phyloP scores from a whole-genome alignment of 2,329 filamentous ascomycete species.

The Penicillium brevicompactum region DNA sequence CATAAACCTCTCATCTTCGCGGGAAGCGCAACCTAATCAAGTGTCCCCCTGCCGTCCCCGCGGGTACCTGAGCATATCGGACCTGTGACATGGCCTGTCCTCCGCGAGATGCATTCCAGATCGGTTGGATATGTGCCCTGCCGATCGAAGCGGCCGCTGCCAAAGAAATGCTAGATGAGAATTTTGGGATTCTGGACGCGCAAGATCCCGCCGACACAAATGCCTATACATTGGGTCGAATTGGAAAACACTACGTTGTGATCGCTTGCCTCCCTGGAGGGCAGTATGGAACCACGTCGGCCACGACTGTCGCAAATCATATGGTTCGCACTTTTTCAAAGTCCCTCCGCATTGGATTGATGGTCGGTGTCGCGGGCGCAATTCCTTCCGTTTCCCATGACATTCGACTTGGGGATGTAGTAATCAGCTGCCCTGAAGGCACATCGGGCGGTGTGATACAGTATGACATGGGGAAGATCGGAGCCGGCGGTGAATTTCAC shows the following conservation, averaged over 20 bases:
- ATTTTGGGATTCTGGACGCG: slow-evolving; percentile 13
- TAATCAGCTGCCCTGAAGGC: slow-evolving; percentile 1
- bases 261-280: slow-evolving; percentile 21
- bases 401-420: slow-evolving; percentile 27
- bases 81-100: slow-evolving; percentile 8
- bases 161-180: slow-evolving; percentile 21
- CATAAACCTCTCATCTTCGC: not conserved
- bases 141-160: slow-evolving; percentile 21
- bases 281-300: slow-evolving; percentile 16
- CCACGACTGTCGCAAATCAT: slow-evolving; percentile 17
- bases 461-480: slow-evolving; percentile 23
- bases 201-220: slow-evolving; percentile 22
- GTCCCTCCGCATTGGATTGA: slow-evolving; percentile 20
- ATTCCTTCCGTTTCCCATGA: slow-evolving; percentile 22
- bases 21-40: not conserved
- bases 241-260: slow-evolving; percentile 22
- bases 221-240: slow-evolving; percentile 21
- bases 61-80: not conserved
- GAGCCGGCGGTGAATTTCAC: slow-evolving; percentile 15
- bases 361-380: slow-evolving; percentile 40
- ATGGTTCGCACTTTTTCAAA: slow-evolving; percentile 22
- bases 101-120: slow-evolving; percentile 13
- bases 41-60: not conserved
- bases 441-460: slow-evolving; percentile 16
- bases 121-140: slow-evolving; percentile 18